Evolutionary conservation across 2,329 filamentous ascomycete species (phyloP), one percentile per base, ranked within the genome.

Genomic region (Cucurbitaria berberidis): DNA sequence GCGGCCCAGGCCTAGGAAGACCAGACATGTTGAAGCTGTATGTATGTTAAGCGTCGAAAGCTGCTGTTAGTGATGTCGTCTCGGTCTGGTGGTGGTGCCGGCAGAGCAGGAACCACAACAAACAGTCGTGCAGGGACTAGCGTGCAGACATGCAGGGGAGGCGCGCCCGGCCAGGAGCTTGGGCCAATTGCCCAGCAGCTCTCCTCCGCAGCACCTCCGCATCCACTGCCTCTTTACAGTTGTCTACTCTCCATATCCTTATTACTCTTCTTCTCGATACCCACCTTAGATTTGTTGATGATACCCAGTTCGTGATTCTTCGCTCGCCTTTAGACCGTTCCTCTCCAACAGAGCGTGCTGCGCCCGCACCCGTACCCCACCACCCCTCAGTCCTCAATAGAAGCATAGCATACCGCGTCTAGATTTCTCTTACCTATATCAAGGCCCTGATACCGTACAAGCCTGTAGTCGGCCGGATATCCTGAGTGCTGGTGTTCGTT

Each of bases 1-100:
- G 79, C 69, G 77, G 74, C 52, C 78, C 74, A 72, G 82, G 78
- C 71, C 83, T 78, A 60, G 80, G 78, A 56, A 81, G 75, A 72
- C 81, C 82, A 72, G 81, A 81, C 84, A 86, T 86, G 47, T 38
- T 55, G 53, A 34, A 55, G 27, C 30, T 52, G 30, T 57, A 52
- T 54, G 41, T 61, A 55, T 57, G 48, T 56, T 47, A 55, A 24
- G 57, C 34, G 61, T 48, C 50, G 43, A 55, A 55, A 63, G 49
- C 57, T 59, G 62, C 26, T 55, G 53, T 57, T 58, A 55, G 53
- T 51, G 43, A 45, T 53, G 48, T 52, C 49, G 57, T 51, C n/a
- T n/a, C n/a, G n/a, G n/a, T 24, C 34, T 39, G 51, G 55, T 64
- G 62, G 64, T 57, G 55, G 55, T 48, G 53, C 41, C 47, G 32